These are phyloP conservation scores for Colletotrichum cuscutae DNA, from an alignment of 2,329 filamentous ascomycete species.

Conservation along the genomic window DNA sequence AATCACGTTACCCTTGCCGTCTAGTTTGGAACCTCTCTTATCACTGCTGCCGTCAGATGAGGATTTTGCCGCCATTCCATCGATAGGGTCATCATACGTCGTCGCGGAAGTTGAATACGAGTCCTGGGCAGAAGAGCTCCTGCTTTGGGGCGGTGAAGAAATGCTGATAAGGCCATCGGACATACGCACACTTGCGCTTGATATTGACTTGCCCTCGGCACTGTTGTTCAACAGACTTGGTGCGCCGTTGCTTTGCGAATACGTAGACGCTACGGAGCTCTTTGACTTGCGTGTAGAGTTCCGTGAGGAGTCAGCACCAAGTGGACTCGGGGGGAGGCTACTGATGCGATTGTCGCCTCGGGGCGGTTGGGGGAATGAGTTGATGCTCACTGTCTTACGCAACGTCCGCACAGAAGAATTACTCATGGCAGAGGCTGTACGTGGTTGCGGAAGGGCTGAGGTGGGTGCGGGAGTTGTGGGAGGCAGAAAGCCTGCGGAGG, in stretches of 20 bases:
- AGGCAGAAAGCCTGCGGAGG: slow-evolving; percentile 67
- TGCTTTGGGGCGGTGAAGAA: slow-evolving; percentile 86
- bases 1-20: slow-evolving; percentile 92
- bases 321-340: slow-evolving; percentile 72
- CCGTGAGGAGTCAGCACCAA: slow-evolving; percentile 62
- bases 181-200: slow-evolving; percentile 69
- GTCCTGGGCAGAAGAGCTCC: slow-evolving; percentile 90
- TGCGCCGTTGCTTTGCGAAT: slow-evolving; percentile 57
- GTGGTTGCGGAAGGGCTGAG: slow-evolving; percentile 65
- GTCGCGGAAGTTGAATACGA: slow-evolving; percentile 93
- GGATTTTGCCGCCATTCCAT: slow-evolving; percentile 54
- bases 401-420: slow-evolving; percentile 72
- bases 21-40: slow-evolving; percentile 65
- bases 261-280: slow-evolving; percentile 64
- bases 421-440: slow-evolving; percentile 65
- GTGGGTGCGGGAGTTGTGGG: slow-evolving; percentile 61
- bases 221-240: slow-evolving; percentile 84
- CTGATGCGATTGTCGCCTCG: slow-evolving; percentile 68
- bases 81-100: slow-evolving; percentile 83
- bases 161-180: slow-evolving; percentile 82
- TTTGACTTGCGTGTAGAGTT: slow-evolving; percentile 61
- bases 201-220: slow-evolving; percentile 79
- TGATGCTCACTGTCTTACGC: slow-evolving; percentile 91
- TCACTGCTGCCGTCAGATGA: slow-evolving; percentile 44
- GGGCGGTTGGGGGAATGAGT: slow-evolving; percentile 91